Base-by-base conservation (phyloP, 176 grass and related monocot genomes). In the Poa pratensis region DNA sequence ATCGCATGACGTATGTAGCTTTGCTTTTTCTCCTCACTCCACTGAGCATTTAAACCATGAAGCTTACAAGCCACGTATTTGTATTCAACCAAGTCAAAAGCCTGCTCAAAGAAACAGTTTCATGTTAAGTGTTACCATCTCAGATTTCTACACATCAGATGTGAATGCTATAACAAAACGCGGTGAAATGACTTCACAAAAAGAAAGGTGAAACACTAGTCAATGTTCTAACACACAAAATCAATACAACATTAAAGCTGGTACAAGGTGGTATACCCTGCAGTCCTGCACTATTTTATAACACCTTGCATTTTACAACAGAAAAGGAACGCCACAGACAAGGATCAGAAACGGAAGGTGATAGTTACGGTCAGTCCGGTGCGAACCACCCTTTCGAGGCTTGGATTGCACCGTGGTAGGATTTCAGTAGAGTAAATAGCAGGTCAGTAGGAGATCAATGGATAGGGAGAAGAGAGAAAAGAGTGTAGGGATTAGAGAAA, bases 21-120 rank as follows among this genome's bases (percentile, higher is more conserved):
- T 82, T 99, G 94, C 63, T 96, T 96, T 76, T 96, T 99, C 87
- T 99, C 94, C 90, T 96, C 97, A 46, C 94, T 96, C 97, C 97
- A 99, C 77, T 96, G 93, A 90, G 84, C 86, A 69, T 96, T 99
- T 84, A 99, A 85, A 79, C 97, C 91, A 91, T 99, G 97, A 91
- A 99, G 94, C 72, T 99, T 99, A 82, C 97, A 99, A 3, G 97
- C 97, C 69, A 99, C 94, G 48, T 96, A 96, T 74, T 94, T 96
- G 81, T 94, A 91, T 73, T 99, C 97, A 90, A 99, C 79, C 85
- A 99, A 90, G 89, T 99, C 97, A 83, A 99, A 99, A 84, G 97
- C 97, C 97, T 99, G 91, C 23, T 39, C 60, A 66, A 65, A 90
- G 79, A 55, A 76, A 80, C 66, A 72, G 58, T 76, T 59, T 82